phyloP scores from a whole-genome alignment of 2,329 filamentous ascomycete genomes.

The Bipolaris bicolor region DNA sequence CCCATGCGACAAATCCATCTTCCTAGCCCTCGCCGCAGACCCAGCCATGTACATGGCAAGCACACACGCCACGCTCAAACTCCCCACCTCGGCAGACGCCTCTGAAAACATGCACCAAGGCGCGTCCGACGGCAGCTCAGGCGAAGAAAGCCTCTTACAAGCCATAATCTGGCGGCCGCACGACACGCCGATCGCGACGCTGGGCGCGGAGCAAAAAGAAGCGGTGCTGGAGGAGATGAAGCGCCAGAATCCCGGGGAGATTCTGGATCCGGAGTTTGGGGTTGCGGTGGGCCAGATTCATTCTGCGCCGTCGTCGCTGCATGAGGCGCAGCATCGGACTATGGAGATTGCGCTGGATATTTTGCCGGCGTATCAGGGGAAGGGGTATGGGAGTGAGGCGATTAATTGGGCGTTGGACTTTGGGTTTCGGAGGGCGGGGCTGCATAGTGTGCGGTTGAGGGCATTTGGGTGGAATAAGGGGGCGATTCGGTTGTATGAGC shows the following conservation, averaged over 20 bases:
- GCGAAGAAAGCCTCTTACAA: not conserved
- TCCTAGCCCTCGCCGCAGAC: not conserved
- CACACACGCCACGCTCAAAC: not conserved
- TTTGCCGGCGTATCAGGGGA: not conserved
- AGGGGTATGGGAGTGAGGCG: not conserved
- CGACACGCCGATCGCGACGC: no score
- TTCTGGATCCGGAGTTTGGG: not conserved
- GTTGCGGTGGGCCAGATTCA: not conserved
- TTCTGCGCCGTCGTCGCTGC: not conserved
- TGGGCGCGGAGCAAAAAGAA: not conserved
- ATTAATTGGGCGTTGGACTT: not conserved
- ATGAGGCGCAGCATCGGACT: not conserved
- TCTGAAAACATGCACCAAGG: not conserved
- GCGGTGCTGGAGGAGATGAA: not conserved
- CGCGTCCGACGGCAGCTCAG: not conserved
- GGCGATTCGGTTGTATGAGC: constrained; percentile 53
- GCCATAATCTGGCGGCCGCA: not conserved
- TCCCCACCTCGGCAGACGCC: not conserved
- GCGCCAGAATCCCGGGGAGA: no score
- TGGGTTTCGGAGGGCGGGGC: not conserved
- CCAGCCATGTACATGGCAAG: not conserved
- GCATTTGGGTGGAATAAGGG: constrained; percentile 50
- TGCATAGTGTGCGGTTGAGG: not conserved
- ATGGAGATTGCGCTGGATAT: not conserved
- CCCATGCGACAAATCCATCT: not conserved